Base-by-base conservation (phyloP, 352 stramenopile species). In the Globisporangium abappressorium region DNA sequence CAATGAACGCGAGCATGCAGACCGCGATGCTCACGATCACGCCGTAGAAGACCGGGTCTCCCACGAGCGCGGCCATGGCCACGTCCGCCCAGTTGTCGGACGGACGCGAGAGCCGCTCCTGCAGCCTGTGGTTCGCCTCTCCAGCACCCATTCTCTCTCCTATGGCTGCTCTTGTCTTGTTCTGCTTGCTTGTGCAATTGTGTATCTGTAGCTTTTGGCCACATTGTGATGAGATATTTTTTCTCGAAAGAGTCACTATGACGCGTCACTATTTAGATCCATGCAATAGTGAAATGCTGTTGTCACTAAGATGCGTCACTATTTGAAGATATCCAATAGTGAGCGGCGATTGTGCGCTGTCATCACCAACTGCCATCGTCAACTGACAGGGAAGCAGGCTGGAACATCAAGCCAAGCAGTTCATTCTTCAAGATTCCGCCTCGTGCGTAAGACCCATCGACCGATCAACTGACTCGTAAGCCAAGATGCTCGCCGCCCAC, bases 21-120 rank as follows among this genome's bases (percentile, higher is more conserved):
- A 92, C 84, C 46, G 82, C 65, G 49, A 70, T 72, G 22, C 83
- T 56, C 28, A 63, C 72, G 36, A 87, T 22, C 20, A 68, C 62
- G 26, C 70, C 78, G 70, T 90, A 92, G 68, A 89, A 90, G n/a
- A 75, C 54, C 20, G 86, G 86, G 28, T 94, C 82, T 54, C 77
- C 79, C 34, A 90, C 58, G 56, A 94, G 65, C 15, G 77, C 75
- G 28, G 90, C 70, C 69, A 92, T 77, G 33, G 92, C 66, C 30
- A 76, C 70, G 66, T 92, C 86, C 43, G 80, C 79, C 84, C 84
- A 94, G 66, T 77, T 80, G 71, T 87, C 76, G 20, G 83, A 76
- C 36, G 77, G 78, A 51, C 79, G 75, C 70, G 78, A 71, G 66
- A 93, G 76, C 56, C 79, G 77, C 64, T 68, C 71, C 49, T 79